These are phyloP conservation scores for Paramecium sonneborni DNA, from an alignment of 73 alveolate genomes.

Conservation along the genomic window DNA sequence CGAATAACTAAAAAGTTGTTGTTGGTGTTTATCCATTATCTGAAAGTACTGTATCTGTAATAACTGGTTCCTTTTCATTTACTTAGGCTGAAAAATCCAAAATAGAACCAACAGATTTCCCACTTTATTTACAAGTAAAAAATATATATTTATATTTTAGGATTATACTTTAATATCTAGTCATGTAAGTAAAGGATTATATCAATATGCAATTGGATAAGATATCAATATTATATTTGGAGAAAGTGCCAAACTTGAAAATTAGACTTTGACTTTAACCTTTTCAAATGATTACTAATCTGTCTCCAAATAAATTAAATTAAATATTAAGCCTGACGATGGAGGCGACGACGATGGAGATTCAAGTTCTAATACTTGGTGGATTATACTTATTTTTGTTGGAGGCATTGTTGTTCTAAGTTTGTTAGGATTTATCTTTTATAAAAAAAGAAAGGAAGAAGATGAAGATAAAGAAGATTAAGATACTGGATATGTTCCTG, in stretches of 20 bases:
- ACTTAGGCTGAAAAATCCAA: not conserved
- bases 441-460: not conserved
- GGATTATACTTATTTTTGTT: not conserved
- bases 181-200: not conserved
- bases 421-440: not conserved
- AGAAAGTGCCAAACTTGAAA: not conserved
- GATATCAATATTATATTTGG: not conserved
- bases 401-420: not conserved
- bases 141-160: not conserved
- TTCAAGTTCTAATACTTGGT: not conserved
- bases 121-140: not conserved
- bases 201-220: not conserved
- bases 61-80: not conserved
- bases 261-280: not conserved
- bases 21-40: not conserved
- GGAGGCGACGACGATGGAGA: not conserved
- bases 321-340: not conserved
- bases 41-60: not conserved
- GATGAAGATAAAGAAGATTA: not conserved
- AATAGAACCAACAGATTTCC: not conserved
- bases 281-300: not conserved
- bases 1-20: not conserved
- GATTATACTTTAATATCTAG: not conserved
- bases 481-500: conserved; percentile 10
- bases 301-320: not conserved